Base-by-base conservation (phyloP, 495 filamentous ascomycete species). In the Penicillium subrubescens region DNA sequence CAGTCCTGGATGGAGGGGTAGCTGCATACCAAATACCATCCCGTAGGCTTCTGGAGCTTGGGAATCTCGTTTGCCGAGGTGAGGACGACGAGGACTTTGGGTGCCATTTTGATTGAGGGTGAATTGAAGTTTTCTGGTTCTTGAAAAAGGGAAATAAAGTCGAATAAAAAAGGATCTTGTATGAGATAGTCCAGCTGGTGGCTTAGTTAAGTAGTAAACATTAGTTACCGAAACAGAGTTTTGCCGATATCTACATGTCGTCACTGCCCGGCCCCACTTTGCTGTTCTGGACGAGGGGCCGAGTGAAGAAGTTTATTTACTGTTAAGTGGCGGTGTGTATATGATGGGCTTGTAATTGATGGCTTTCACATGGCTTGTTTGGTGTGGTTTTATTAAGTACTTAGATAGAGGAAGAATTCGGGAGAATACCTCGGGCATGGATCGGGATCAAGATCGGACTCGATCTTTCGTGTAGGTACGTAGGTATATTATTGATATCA, bases 31-130 rank as follows among this genome's bases (percentile, higher is more conserved):
- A 92, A 74, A 61, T 84, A 92, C 89, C 88, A 91, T 46, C 90
- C 89, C 0, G 88, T 90, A 7, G 81, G 81, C 51, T 79, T 79
- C 34, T 79, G 80, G 12, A 81, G 82, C 54, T 80, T 65, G 31
- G 81, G 83, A 51, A 89, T 78, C 66, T 84, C 71, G 61, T 72
- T 77, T 66, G 86, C 79, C 37, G 89, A 91, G 46, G 87, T 89
- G 39, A 92, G 83, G 51, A 92, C 85, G 77, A 91, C 78, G 68
- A 92, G 86, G 54, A 91, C 76, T 67, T 89, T 89, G 48, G 85
- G 86, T 3, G 74, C 43, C 74, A 77, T 77, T 63, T 29, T 69
- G 54, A 44, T 41, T 8, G n/a, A 23, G 5, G 3, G 59, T 17
- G 19, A 39, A 41, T 53, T 31, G 23, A 37, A 15, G 21, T 19